phyloP scores from a whole-genome alignment of 805 yeast genomes.

The Priceomyces medius region DNA sequence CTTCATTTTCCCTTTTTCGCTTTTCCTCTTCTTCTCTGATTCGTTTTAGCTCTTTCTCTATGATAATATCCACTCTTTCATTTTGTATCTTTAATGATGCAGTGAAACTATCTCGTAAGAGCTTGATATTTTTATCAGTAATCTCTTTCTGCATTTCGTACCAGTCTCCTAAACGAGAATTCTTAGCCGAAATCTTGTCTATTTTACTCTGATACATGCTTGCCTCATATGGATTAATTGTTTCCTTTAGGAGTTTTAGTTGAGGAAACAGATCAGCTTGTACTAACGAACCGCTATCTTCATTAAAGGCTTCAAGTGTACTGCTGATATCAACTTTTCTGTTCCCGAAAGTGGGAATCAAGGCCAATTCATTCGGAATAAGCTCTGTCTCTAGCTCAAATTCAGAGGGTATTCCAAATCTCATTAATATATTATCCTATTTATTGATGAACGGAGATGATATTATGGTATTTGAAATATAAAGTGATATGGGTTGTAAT shows the following conservation, averaged over 20 bases:
- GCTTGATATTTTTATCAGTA: not conserved
- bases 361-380: not conserved
- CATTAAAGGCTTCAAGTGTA: not conserved
- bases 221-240: not conserved
- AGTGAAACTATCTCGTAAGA: not conserved
- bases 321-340: not conserved
- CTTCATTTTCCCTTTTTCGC: constrained; percentile 14
- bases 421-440: constrained; percentile 17
- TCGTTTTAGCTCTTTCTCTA: constrained; percentile 20
- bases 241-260: not conserved
- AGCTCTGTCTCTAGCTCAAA: constrained; percentile 16
- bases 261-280: not conserved
- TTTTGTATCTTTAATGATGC: constrained; percentile 5
- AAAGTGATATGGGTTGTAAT: not conserved
- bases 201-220: not conserved
- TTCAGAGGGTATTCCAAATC: constrained; percentile 27
- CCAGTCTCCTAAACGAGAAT: not conserved
- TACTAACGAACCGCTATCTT: not conserved
- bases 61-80: constrained; percentile 6
- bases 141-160: not conserved
- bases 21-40: constrained; percentile 14
- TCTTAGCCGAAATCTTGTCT: not conserved
- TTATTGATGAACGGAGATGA: no score
- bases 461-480: no score
- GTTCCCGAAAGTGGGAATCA: constrained; percentile 2